A percentile compares a stretch with the other conserved stretches of the same genome.
phyloP scores from a whole-genome alignment of 805 yeast species.

The Brettanomyces bruxellensis region DNA sequence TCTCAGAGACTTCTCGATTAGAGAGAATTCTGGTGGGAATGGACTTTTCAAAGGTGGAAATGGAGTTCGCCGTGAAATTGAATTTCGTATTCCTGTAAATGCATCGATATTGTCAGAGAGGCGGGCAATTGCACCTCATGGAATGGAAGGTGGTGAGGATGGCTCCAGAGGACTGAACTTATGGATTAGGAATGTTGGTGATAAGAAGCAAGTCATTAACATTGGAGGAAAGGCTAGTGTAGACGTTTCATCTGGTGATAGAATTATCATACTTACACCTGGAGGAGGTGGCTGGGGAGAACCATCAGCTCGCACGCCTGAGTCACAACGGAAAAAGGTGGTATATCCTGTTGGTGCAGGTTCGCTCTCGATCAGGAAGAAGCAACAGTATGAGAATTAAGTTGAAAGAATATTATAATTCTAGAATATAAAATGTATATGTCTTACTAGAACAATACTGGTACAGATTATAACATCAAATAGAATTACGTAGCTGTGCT shows the following conservation, averaged over 20 bases:
- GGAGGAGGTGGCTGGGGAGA: slow-evolving; percentile 82
- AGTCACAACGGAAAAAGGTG: slow-evolving; percentile 5
- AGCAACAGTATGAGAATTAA: slow-evolving; percentile 24
- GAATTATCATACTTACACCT: slow-evolving; percentile 62
- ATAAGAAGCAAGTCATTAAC: slow-evolving; percentile 30
- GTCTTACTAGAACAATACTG: no score
- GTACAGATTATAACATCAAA: no score
- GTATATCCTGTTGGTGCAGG: slow-evolving; percentile 21
- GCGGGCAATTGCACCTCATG: slow-evolving; percentile 78
- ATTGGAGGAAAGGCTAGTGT: slow-evolving; percentile 71
- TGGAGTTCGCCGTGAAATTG: slow-evolving; percentile 80
- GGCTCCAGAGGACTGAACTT: slow-evolving; percentile 67
- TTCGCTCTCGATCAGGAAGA: slow-evolving; percentile 22
- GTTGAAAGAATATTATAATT: neutral
- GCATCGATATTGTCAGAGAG: slow-evolving; percentile 84
- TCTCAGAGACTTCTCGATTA: slow-evolving; percentile 59
- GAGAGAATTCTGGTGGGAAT: slow-evolving; percentile 70
- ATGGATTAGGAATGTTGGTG: slow-evolving; percentile 30
- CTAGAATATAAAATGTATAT: no score
- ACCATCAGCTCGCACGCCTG: slow-evolving; percentile 1
- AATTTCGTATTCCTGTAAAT: slow-evolving; percentile 61
- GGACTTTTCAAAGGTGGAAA: slow-evolving; percentile 74
- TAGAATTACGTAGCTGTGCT: no score
- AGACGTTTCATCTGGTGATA: slow-evolving; percentile 49
- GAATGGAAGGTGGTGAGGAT: slow-evolving; percentile 71